These are phyloP conservation scores for Inga oerstediana DNA, from an alignment of 306 rosid species.

Conservation along the genomic window DNA sequence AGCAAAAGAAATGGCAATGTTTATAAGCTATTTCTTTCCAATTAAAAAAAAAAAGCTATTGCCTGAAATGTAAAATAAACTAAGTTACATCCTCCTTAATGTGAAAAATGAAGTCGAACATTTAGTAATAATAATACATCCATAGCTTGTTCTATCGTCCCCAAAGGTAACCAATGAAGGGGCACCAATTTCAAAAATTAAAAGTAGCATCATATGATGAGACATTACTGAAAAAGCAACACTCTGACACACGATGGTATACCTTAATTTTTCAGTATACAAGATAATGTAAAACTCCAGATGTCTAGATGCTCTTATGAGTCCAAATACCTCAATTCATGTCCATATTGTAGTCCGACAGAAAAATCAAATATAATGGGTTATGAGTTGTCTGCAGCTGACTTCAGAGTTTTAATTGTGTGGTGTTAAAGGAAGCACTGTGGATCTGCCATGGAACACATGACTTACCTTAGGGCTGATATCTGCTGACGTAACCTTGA, in stretches of 20 bases:
- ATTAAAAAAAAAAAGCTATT: constrained; percentile 22
- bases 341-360: background rate
- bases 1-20: constrained; percentile 48
- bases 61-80: constrained; percentile 55
- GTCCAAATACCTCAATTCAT: background rate
- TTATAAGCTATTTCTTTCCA: constrained; percentile 30
- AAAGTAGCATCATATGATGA: constrained; percentile 13
- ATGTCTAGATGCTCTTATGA: background rate
- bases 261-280: background rate
- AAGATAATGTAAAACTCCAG: background rate
- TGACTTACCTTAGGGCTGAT: constrained; percentile 70
- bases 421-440: background rate
- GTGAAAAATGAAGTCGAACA: constrained; percentile 22
- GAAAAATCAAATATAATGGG: background rate
- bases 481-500: constrained; percentile 64
- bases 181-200: background rate
- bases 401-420: constrained; percentile 5
- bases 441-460: constrained; percentile 26
- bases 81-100: constrained; percentile 40
- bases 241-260: background rate
- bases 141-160: background rate
- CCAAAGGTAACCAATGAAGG: background rate
- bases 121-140: constrained; percentile 21
- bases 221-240: background rate
- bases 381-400: background rate